phyloP scores from a whole-genome alignment of 2,329 filamentous ascomycete genomes.

The Knoxdaviesia capensis region DNA sequence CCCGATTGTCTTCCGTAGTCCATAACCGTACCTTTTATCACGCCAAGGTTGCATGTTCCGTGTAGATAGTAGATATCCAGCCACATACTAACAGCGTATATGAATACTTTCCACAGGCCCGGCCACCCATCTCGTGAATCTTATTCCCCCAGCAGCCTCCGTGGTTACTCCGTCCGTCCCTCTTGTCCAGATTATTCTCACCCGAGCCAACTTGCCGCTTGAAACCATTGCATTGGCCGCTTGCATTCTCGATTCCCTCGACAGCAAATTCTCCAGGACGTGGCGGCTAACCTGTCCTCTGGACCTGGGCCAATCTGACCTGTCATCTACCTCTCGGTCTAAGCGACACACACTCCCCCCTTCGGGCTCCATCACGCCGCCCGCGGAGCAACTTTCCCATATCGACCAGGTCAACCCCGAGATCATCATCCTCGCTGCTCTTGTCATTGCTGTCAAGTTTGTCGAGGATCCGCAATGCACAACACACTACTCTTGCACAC shows the following conservation, averaged over 20 bases:
- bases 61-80: background rate
- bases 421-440: slow-evolving; percentile 39
- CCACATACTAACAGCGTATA: slow-evolving; percentile 1
- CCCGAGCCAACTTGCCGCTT: slow-evolving; percentile 33
- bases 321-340: slow-evolving; percentile 7
- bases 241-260: slow-evolving; percentile 45
- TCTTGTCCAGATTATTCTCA: slow-evolving; percentile 39
- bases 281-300: slow-evolving; percentile 42
- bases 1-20: too few species aligned
- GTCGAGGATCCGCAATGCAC: slow-evolving; percentile 35
- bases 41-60: background rate
- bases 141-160: slow-evolving; percentile 43
- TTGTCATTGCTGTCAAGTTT: slow-evolving; percentile 47
- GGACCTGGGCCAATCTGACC: slow-evolving; percentile 5
- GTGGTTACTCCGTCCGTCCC: slow-evolving; percentile 35
- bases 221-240: slow-evolving; percentile 44
- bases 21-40: background rate
- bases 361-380: slow-evolving; percentile 10
- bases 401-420: slow-evolving; percentile 43
- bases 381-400: slow-evolving; percentile 16
- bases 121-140: slow-evolving; percentile 44
- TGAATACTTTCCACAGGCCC: slow-evolving; percentile 24
- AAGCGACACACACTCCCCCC: slow-evolving; percentile 29
- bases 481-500: slow-evolving; percentile 29
- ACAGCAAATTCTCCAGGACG: slow-evolving; percentile 37